Base-by-base conservation (phyloP, 179 eudicot species). In the Corrigiola litoralis region DNA sequence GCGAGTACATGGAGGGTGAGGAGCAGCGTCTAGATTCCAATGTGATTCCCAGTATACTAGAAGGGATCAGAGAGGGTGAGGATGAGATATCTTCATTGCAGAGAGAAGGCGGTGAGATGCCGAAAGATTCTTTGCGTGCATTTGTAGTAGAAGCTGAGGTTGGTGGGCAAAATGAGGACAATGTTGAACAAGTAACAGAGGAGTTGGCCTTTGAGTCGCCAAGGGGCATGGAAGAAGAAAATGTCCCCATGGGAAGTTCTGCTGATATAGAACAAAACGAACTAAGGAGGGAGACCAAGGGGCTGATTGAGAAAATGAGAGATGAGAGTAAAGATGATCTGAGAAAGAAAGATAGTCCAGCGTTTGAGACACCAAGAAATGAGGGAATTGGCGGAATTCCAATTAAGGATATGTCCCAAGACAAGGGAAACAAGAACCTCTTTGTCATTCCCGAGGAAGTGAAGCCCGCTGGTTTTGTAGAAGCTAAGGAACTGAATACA, bases 11-110 rank as follows among this genome's bases (percentile, higher is more conserved):
- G 38, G 76, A 76, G 25, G 20, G 38, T 14, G 73, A 65, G 31
- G 73, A 72, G 54, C 53, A 53, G 32, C 62, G 4, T 54, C 20
- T 75, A 16, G 58, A 24, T 31, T 18, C 74, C 34, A 72, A 54
- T 40, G 63, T 20, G 10, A 42, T 41, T 45, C 53, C 64, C 5
- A 65, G 49, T 40, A 71, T 66, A 65, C 50, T 76, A 56, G 68
- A 68, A 74, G 85, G 80, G 54, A 67, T 73, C 2, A 20, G 51
- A 66, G 74, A 79, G 53, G 76, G 74, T 1, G 81, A 67, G 36
- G 58, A 61, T 21, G 69, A 71, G 58, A 71, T 75, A 8, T 67
- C 72, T 6, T 17, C 23, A 2, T 50, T 50, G 67, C 60, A 44
- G 65, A 67, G 55, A 50, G 66, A 67, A 32, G 64, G 60, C 51